These are phyloP conservation scores for Buddleja alternifolia DNA, from an alignment of 257 asterid genomes.

Conservation along the genomic window DNA sequence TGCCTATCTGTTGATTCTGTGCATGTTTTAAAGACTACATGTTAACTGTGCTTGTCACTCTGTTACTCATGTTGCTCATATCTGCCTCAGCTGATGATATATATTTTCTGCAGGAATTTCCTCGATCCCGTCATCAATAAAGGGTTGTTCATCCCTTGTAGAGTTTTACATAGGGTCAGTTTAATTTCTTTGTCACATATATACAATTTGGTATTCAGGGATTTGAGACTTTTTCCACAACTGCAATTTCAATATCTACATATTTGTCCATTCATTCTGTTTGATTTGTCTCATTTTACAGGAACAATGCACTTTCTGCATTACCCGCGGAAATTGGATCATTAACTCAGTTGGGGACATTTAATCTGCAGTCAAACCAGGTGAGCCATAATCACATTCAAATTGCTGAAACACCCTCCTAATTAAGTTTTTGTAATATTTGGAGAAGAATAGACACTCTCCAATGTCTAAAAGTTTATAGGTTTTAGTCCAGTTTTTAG, in stretches of 20 bases:
- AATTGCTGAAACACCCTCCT: constrained; percentile 2
- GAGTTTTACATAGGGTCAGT: constrained; percentile 92
- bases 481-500: constrained; percentile 10
- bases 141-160: constrained; percentile 76
- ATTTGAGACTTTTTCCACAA: constrained; percentile 9
- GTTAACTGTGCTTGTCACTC: constrained; percentile 5
- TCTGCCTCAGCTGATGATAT: constrained; percentile 24
- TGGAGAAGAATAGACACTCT: constrained; percentile 11
- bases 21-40: background rate
- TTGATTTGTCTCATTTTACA: constrained; percentile 34
- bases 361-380: constrained; percentile 97
- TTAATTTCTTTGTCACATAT: constrained; percentile 21
- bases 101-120: constrained; percentile 70
- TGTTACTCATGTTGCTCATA: constrained; percentile 5
- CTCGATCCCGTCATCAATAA: constrained; percentile 83
- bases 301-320: constrained; percentile 72
- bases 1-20: background rate
- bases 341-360: constrained; percentile 77
- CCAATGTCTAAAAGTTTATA: constrained; percentile 8
- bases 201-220: constrained; percentile 15
- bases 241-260: constrained; percentile 22
- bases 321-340: constrained; percentile 85
- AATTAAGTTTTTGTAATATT: constrained; percentile 15
- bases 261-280: constrained; percentile 1
- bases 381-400: constrained; percentile 39